A percentile compares a stretch with the other conserved stretches of the same genome.
These are phyloP conservation scores for Paramyrothecium sp. DNA, from an alignment of 2,329 filamentous ascomycete species.

Conservation along the genomic window DNA sequence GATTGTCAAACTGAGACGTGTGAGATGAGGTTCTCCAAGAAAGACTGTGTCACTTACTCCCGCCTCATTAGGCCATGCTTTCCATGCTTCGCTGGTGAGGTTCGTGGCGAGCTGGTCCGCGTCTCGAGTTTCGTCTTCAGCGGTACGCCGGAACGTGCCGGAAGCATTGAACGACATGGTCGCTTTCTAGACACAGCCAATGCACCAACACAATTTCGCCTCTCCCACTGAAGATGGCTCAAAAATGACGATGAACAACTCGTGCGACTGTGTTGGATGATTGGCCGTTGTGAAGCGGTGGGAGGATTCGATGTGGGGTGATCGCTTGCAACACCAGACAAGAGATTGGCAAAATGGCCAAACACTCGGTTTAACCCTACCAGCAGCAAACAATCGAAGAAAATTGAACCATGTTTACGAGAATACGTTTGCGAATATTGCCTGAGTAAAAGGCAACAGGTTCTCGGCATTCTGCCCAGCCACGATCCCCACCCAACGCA, in stretches of 20 bases:
- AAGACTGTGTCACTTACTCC: constrained; percentile 30
- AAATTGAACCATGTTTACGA: too few relatives aligned
- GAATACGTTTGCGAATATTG: too few relatives aligned
- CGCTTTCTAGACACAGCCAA: neutral
- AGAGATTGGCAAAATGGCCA: too few relatives aligned
- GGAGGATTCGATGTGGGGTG: too few relatives aligned
- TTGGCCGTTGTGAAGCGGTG: too few relatives aligned
- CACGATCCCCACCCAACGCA: too few relatives aligned
- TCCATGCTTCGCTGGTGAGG: constrained; percentile 29
- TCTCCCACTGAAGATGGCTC: neutral
- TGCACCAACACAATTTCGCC: neutral
- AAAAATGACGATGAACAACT: neutral
- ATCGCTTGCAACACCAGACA: too few relatives aligned
- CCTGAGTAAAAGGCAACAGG: too few relatives aligned
- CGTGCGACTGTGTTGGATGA: too few relatives aligned
- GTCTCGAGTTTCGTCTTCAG: constrained; percentile 23
- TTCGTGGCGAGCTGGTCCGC: constrained; percentile 19
- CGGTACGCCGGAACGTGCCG: constrained; percentile 23
- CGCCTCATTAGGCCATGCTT: constrained; percentile 47
- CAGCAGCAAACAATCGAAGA: too few relatives aligned
- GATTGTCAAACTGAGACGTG: constrained; percentile 58
- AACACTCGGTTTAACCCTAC: too few relatives aligned
- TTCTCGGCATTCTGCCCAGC: too few relatives aligned
- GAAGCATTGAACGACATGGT: constrained; percentile 23
- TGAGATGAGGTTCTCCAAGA: neutral